Base-by-base conservation (phyloP, 257 asterid species). In the Solanum tacnaense region DNA sequence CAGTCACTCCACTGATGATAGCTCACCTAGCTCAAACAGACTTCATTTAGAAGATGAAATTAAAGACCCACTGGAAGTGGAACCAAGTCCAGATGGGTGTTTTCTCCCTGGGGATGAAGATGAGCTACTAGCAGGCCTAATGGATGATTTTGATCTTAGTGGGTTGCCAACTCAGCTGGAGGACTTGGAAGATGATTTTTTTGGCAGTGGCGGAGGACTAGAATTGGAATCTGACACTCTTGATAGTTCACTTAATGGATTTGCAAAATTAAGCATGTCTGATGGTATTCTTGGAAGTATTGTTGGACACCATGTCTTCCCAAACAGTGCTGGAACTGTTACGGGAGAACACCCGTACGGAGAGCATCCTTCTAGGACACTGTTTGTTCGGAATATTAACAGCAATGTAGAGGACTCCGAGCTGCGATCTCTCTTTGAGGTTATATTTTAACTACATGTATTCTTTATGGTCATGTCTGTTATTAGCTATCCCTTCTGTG, bases 341-440 rank as follows among this genome's bases (percentile, higher is more conserved):
- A 92, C 92, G n/a, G 96, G 99, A 23, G 99, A 96, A 88, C 99
- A 97, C 90, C 99, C 99, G 9, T 95, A 92, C 31, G 99, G 99
- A 31, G 99, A 97, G 91, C 99, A 96, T 91, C 99, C 99, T 89
- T 97, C 99, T 7, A 94, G 99, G 91, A 97, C 99, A 6, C 87
- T 97, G 86, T 97, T 97, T 89, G 99, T 97, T 41, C 95, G 99
- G 83, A 97, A 97, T 87, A 97, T 97, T 86, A 97, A 97, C 91
- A 97, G 99, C 84, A 97, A 94, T 18, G 99, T 96, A 10, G 99
- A 97, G 91, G 99, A 97, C 88, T 92, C 99, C 73, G 99, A 97
- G 90, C 93, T 97, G 89, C 94, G 15, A 91, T 86, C 94, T 89
- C 98, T 97, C 79, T 97, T 97, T 91, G 99, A 95, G 99, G 99